Base-by-base conservation (phyloP, 2,329 filamentous ascomycete genomes). In the Fusarium bactridioides region DNA sequence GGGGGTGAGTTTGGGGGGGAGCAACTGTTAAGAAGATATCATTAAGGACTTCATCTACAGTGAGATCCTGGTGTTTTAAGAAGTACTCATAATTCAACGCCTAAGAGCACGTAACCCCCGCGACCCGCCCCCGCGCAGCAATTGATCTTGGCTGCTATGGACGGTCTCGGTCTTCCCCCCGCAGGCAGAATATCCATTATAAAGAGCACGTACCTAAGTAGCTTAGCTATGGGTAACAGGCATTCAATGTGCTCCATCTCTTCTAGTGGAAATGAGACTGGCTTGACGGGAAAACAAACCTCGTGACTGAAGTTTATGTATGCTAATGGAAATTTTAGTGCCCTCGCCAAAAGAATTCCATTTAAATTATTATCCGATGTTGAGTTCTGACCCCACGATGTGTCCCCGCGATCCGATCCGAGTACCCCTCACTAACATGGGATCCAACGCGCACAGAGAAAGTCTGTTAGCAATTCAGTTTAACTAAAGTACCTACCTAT, bases 1-100 rank as follows among this genome's bases (percentile, higher is more conserved):
- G 70, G 70, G 70, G 70, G 70, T 67, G 70, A 35, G 41, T 40
- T 73, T 73, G 65, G 70, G 66, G 66, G 69, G 63, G 61, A 41
- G 23, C 1, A 4, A 13, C 15, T 29, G 29, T 29, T 29, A 29
- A 29, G 29, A 29, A 11, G 29, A 29, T 29, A 29, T 29, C 29
- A 29, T 1, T 29, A 11, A 29, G 29, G 29, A 29, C 29, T 29
- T 29, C 0, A 29, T 29, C 29, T 29, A 11, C 29, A 29, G 29
- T 29, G 29, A 29, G 29, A 11, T 29, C 29, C 29, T 29, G 29
- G 29, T 29, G 29, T 3, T 29, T 29, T 29, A 29, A 29, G 29
- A 29, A 29, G 29, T 29, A 29, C 10, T 29, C 29, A 29, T 29
- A 29, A 29, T 29, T 29, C 29, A 29, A 29, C 29, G 29, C 29